Evolutionary conservation across 2,329 filamentous ascomycete species (phyloP), one percentile per base, ranked within the genome.

Genomic region (Biscogniauxia marginata): DNA sequence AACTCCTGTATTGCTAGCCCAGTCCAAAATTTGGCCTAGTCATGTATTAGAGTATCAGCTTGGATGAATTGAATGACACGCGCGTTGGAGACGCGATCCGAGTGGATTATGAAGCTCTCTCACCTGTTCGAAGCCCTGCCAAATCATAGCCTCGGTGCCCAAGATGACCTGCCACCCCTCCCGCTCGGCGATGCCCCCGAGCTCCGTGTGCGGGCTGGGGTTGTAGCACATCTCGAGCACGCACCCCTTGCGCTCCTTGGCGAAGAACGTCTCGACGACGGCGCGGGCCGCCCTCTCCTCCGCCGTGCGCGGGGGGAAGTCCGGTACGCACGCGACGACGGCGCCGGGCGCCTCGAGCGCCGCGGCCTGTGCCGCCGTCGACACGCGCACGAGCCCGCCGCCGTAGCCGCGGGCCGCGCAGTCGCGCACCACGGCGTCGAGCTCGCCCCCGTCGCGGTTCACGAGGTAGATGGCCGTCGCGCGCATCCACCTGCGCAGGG

Each of bases 221-320:
- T 92, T 90, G 70, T 93, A 93, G 77, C 89, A 92, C 89, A 93
- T 93, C 72, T 93, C 89, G 57, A 93, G 71, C 55, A 93, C 84
- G 6, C 88, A 89, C 72, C 88, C 87, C 58, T 81, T 73, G 7
- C 24, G 23, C 24, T 76, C 67, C 70, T 77, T 78, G 22, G 62
- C 62, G 30, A 83, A 57, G 51, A 83, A 80, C 3, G 75, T 70
- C 65, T 84, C 78, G 0, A 81, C 71, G 0, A 90, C 78, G 1
- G 72, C 70, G 1, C 89, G 76, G 3, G 87, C 84, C 45, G 77
- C 74, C 23, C 79, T 75, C 76, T 95, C 90, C 23, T 80, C 81
- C 1, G 77, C 71, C 0, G 85, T 88, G 64, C 77, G 77, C 0
- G 90, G 90, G n/a, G 85, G 79, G 63, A 90, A 86, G 71, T 95